These are phyloP conservation scores for Talaromyces stipitatus DNA, from an alignment of 495 filamentous ascomycete species.

Conservation along the genomic window DNA sequence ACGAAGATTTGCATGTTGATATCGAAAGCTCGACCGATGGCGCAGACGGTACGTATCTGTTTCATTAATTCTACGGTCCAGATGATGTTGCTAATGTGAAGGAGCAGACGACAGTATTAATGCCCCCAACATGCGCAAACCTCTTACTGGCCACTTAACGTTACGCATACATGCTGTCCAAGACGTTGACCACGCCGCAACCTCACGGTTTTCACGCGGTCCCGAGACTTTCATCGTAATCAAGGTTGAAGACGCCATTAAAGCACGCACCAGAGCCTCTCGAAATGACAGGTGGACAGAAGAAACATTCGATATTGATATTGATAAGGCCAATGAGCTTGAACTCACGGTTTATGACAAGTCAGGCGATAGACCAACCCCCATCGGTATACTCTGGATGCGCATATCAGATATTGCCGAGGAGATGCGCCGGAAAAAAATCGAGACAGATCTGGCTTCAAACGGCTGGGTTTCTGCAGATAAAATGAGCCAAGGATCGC, in stretches of 20 bases:
- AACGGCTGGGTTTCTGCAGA: conserved; percentile 97
- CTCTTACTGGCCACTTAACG: conserved; percentile 79
- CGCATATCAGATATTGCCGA: conserved; percentile 95
- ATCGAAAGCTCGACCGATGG: conserved; percentile 72
- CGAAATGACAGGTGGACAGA: conserved; percentile 85
- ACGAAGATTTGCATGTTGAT: conserved; percentile 95
- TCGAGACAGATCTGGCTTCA: conserved; percentile 85
- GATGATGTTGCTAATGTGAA: conserved; percentile 6
- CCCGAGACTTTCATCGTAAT: conserved; percentile 93
- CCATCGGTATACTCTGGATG: conserved; percentile 94
- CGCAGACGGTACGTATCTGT: conserved; percentile 64
- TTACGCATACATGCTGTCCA: conserved; percentile 81
- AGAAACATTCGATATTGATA: conserved; percentile 81
- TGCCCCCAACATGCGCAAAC: conserved; percentile 87
- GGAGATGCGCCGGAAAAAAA: conserved; percentile 94
- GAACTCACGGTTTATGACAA: conserved; percentile 98
- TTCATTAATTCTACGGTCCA: background rate
- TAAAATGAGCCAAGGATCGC: conserved; percentile 61
- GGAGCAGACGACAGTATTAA: conserved; percentile 88
- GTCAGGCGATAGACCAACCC: conserved; percentile 74
- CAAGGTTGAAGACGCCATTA: conserved; percentile 90
- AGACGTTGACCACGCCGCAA: conserved; percentile 90
- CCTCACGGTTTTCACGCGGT: conserved; percentile 75
- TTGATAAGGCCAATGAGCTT: conserved; percentile 98
- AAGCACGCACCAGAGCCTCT: conserved; percentile 80